Evolutionary conservation across 257 asterid species (phyloP).

Genomic region (Misopates orontium): DNA sequence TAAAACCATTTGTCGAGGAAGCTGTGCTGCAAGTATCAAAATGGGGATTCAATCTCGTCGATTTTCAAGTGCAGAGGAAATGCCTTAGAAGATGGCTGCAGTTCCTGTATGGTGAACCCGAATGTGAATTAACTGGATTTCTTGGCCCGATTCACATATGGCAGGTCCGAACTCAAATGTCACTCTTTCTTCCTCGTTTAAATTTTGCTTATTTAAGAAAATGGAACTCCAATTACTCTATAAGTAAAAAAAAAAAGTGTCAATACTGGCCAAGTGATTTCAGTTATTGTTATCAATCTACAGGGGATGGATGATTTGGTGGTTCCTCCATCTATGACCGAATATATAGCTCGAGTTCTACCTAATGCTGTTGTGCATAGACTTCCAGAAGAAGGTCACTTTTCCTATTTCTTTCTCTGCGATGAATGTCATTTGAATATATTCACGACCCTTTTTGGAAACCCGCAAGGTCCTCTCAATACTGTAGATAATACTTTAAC

Average conservation of each 20-base stretch:
- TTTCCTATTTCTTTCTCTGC: constrained; percentile 69
- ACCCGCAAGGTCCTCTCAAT: constrained; percentile 61
- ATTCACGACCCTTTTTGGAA: constrained; percentile 68
- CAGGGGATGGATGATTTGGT: constrained; percentile 82
- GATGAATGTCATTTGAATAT: constrained; percentile 74
- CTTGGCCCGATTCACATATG: constrained; percentile 91
- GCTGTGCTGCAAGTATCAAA: constrained; percentile 78
- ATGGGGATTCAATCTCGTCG: constrained; percentile 79
- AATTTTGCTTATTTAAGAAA: neutral
- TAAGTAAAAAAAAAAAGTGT: too few species aligned
- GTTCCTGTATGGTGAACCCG: constrained; percentile 57
- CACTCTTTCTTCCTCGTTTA: neutral
- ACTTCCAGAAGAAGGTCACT: constrained; percentile 85
- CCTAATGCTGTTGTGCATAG: constrained; percentile 63
- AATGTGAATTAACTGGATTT: constrained; percentile 73
- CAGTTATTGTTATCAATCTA: constrained; percentile 15
- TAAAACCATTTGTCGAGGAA: constrained; percentile 72
- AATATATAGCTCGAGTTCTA: constrained; percentile 58
- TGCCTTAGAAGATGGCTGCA: constrained; percentile 62
- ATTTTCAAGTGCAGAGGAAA: constrained; percentile 67
- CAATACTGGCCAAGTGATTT: too few species aligned
- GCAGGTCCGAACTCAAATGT: constrained; percentile 60
- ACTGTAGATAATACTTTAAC: constrained; percentile 43
- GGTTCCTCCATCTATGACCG: constrained; percentile 70
- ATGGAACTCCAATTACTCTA: neutral